Base-by-base conservation (phyloP, 2,329 filamentous ascomycete species). In the Botryotinia calthae region DNA sequence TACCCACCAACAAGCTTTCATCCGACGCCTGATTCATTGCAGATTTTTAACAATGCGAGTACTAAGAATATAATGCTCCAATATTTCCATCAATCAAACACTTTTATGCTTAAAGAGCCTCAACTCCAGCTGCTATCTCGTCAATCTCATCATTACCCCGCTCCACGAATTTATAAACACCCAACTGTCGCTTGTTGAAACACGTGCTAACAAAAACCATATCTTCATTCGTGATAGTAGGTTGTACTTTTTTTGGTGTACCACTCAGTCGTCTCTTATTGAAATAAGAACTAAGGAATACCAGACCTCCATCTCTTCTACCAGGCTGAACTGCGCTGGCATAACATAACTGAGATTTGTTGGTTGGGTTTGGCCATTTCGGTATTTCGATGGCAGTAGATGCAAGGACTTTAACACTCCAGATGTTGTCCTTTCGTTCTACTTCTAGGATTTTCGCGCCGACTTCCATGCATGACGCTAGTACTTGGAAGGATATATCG, bases 381-480 rank as follows among this genome's bases (percentile, higher is more conserved):
- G 63, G 63, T 16, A 46, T 58, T 16, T 59, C 31, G n/a, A 68
- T 61, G 25, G 61, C 42, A 0, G 48, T 46, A 25, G 51, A 59
- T 54, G 51, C 69, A 59, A 74, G 63, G 42, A 70, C 46, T n/a
- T 94, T 98, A 73, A 96, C 90, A 1, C 79, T 79, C 87, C 91
- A 94, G 72, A 83, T 74, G 75, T 82, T 80, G 1, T 82, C 78
- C 1, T 77, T 74, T 40, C 83, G 80, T 16, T 77, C 74, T 28
- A 89, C 78, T 56, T 85, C 82, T 10, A 91, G 78, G n/a, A 98
- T 82, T 71, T 91, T 88, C 16, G 89, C 86, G 0, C 96, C 96
- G 3, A 92, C 93, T 83, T 98, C 92, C 95, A 98, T 98, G 80
- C 96, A 98, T 63, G 94, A 97, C 25, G 91, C 95, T 58, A 98